Evolutionary conservation across 169 alveolate species (phyloP).

Genomic region (Babesia gibsoni): DNA sequence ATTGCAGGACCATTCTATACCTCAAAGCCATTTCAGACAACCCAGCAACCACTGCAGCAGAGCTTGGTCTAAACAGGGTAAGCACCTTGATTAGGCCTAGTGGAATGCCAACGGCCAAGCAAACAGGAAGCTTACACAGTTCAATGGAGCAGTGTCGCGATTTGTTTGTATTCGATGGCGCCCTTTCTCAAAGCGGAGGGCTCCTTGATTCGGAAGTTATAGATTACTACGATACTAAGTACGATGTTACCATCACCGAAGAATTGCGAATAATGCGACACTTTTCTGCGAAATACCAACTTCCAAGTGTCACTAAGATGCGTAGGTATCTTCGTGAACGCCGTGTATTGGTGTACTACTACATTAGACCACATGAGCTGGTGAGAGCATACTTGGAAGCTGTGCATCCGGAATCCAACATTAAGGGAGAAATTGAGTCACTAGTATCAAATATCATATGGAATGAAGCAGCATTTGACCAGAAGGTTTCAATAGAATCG

Average conservation of each 20-base stretch:
- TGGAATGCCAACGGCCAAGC: constrained; percentile 15
- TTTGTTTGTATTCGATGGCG: constrained; percentile 58
- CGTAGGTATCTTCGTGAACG: constrained; percentile 39
- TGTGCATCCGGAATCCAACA: constrained; percentile 8
- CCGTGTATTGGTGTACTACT: constrained; percentile 41
- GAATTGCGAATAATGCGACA: constrained; percentile 53
- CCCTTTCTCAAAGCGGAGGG: constrained; percentile 9
- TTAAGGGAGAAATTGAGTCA: constrained; percentile 41
- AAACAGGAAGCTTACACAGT: not conserved
- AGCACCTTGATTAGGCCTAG: not conserved
- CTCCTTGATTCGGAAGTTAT: constrained; percentile 25
- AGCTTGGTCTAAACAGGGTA: constrained; percentile 15
- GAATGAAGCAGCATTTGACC: constrained; percentile 58
- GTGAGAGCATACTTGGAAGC: constrained; percentile 46
- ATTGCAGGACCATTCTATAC: constrained; percentile 54
- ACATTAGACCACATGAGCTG: constrained; percentile 63
- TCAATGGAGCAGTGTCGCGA: constrained; percentile 33
- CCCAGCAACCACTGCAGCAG: constrained; percentile 14
- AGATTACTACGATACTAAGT: constrained; percentile 43
- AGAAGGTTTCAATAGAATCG: not conserved
- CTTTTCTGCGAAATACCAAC: constrained; percentile 46
- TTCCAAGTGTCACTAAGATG: constrained; percentile 54
- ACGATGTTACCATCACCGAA: constrained; percentile 37
- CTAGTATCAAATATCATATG: constrained; percentile 29
- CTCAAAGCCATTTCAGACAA: constrained; percentile 55